Base-by-base conservation (phyloP, 2,329 filamentous ascomycete genomes). In the Trematosphaeria pertusa region DNA sequence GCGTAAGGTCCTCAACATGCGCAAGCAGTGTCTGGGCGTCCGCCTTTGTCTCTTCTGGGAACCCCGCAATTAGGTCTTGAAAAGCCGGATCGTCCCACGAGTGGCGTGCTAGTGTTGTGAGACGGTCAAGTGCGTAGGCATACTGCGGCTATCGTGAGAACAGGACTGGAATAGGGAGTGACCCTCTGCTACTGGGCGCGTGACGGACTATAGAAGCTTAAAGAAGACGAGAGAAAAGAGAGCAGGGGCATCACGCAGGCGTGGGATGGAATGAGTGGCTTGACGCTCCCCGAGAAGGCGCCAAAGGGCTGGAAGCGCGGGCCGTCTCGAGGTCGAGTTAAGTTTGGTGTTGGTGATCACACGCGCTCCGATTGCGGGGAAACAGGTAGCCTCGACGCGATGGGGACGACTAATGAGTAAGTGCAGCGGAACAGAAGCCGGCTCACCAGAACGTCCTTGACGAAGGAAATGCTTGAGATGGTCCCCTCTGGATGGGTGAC, bases 401-500 rank as follows among this genome's bases (percentile, higher is more conserved):
- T 44, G 31, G 45, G 47, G 19, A 28, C 32, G 24, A 30, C 37
- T 21, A 48, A 35, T 44, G 14, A 37, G 28, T 19, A 47, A 53
- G 52, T 49, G 46, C 32, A 38, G 56, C 28, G 43, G 66, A 47
- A 58, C 43, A 48, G 43, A 48, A 41, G 45, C 43, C 57, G 48
- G 58, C 87, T 82, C 84, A 92, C 89, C 76, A 92, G 77, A 56
- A 89, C 84, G 70, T 91, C 87, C 75, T 89, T 89, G 73, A 92
- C 89, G 73, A 92, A 92, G 60, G 87, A 89, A 69, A 92, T 91
- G 60, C 87, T 87, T 71, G 88, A 91, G 54, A 92, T 85, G 38
- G 89, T 92, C 54, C 89, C 88, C 80, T 92, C 88, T 92, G 58
- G 45, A 53, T 37, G 36, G 41, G 59, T 48, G 46, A 56, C 48